Percentiles rank a stretch among this genome's conserved stretches.
These are phyloP conservation scores for Phycomyces blakesleeanus DNA, from an alignment of 192 early-diverging fungal genomes.

Conservation along the genomic window DNA sequence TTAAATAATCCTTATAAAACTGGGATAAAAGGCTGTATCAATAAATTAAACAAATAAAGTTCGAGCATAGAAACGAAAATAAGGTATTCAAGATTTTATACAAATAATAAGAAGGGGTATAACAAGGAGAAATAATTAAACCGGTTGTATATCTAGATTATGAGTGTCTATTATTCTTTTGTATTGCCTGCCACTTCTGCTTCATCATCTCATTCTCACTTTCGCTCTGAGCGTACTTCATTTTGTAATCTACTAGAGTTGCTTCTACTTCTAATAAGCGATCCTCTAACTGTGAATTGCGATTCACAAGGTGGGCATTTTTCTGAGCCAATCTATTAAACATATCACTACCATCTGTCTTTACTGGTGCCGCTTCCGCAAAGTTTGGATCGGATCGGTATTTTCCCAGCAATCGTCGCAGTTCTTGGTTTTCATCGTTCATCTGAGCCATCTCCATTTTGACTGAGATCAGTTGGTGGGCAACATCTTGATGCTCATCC, in stretches of 20 bases:
- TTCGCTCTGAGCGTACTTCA: constrained; percentile 75
- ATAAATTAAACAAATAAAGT: no score
- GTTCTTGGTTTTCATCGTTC: constrained; percentile 47
- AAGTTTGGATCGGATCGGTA: constrained; percentile 46
- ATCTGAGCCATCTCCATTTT: constrained; percentile 54
- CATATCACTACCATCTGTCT: constrained; percentile 47
- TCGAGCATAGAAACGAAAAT: no score
- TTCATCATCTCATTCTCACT: constrained; percentile 65
- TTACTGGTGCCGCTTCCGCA: constrained; percentile 40
- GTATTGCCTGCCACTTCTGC: constrained; percentile 61
- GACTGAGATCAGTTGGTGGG: constrained; percentile 58
- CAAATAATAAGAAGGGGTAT: no score
- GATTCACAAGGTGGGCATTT: constrained; percentile 68
- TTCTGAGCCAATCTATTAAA: constrained; percentile 66
- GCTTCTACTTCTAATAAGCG: constrained; percentile 55
- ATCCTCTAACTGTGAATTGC: constrained; percentile 61
- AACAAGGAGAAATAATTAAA: no score
- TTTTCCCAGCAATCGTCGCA: constrained; percentile 54
- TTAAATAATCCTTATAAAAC: no score
- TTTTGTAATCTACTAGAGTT: constrained; percentile 62
- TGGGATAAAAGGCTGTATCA: no score
- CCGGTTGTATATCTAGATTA: no score
- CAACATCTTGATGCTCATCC: constrained; percentile 68
- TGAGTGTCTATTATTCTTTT: constrained; percentile 15
- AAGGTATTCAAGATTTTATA: no score